Conservation (phyloP, 2,329 filamentous ascomycete genomes). For the Fusarium devonianum region DNA sequence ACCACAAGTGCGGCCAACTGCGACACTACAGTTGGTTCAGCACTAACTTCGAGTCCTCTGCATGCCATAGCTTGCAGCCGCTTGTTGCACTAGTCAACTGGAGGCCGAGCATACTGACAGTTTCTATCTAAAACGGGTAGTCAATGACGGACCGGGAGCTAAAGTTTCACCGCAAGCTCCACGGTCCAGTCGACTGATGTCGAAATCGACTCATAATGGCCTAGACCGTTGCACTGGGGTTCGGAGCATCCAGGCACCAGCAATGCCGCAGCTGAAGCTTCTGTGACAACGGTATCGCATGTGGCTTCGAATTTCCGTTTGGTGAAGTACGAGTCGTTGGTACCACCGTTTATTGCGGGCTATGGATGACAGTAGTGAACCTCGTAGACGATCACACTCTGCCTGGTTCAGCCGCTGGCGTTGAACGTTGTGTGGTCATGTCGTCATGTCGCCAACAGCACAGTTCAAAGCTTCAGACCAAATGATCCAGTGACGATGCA, state of each 20-base stretch:
- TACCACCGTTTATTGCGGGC: no score
- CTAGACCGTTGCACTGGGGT: neutral
- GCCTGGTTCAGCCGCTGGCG: neutral
- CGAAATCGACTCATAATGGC: slow-evolving; percentile 2
- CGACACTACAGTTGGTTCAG: slow-evolving; percentile 24
- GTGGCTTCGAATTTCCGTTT: neutral
- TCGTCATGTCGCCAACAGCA: no score
- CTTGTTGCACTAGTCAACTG: neutral
- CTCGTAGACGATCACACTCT: slow-evolving; percentile 5
- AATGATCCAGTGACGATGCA: slow-evolving; percentile 11
- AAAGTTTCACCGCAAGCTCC: neutral
- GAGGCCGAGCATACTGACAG: neutral
- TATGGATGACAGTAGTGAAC: no score
- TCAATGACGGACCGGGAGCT: neutral
- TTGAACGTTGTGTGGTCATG: neutral
- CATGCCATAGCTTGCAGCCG: neutral
- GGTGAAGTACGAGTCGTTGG: no score
- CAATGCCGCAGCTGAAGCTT: slow-evolving; percentile 1
- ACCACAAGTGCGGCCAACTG: slow-evolving; percentile 27
- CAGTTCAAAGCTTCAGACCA: no score
- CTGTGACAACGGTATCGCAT: neutral
- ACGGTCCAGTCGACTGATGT: slow-evolving; percentile 1
- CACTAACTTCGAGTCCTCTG: slow-evolving; percentile 10
- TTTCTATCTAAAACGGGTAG: neutral
- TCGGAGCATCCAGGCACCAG: neutral